phyloP scores from a whole-genome alignment of 352 stramenopile species.

The Pythium dissimile region DNA sequence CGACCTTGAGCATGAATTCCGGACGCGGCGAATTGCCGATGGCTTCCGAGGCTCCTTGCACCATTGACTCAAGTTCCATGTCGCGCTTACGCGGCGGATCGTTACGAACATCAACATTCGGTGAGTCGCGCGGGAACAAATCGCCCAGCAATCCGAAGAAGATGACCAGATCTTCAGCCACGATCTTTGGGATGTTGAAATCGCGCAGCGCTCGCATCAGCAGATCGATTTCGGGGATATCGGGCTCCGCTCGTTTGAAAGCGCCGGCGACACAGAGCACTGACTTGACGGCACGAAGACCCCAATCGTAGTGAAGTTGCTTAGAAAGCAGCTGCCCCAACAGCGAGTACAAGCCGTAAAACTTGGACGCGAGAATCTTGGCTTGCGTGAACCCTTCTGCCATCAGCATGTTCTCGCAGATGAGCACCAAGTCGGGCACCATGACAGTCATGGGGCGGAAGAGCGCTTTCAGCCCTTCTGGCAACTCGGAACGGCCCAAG shows the following conservation, averaged over 20 bases:
- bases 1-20: constrained; percentile 92
- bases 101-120: constrained; percentile 86
- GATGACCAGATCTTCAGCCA: constrained; percentile 92
- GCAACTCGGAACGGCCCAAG: constrained; percentile 91
- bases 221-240: constrained; percentile 91
- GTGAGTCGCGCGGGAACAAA: constrained; percentile 89
- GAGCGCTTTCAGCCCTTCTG: constrained; percentile 93
- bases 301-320: constrained; percentile 95
- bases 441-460: constrained; percentile 97
- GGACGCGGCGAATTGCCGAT: constrained; percentile 79
- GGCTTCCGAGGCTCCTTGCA: constrained; percentile 73
- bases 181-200: constrained; percentile 97
- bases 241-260: constrained; percentile 93
- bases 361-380: constrained; percentile 94
- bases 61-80: constrained; percentile 90
- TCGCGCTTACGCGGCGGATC: constrained; percentile 91
- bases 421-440: constrained; percentile 94
- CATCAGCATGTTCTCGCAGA: constrained; percentile 98
- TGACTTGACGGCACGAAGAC: constrained; percentile 93
- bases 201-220: constrained; percentile 95
- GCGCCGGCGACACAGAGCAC: constrained; percentile 92
- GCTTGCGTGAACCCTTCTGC: constrained; percentile 94
- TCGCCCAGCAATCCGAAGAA: constrained; percentile 95
- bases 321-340: constrained; percentile 92
- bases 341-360: constrained; percentile 94